Evolutionary conservation across 75 land plant genomes (phyloP), one percentile per base, ranked within the genome.

Genomic region (Pinus taeda): DNA sequence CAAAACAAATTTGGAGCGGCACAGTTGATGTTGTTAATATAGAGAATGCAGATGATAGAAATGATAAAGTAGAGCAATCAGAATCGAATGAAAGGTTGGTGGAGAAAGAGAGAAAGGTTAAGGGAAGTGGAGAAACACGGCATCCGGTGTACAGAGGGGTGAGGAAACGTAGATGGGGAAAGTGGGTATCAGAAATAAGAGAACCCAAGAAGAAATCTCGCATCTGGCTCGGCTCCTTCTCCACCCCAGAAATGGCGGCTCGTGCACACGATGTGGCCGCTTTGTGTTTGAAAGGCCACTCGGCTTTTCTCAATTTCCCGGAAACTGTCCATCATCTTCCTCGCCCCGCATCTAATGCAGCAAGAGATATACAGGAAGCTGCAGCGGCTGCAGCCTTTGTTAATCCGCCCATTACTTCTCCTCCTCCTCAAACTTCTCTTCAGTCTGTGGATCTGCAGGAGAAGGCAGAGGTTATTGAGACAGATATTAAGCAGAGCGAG

Each of bases 141-240:
- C 84, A 83, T 60, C 84, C 84, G 2, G 56, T 76, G 9, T 33
- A 67, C 37, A 67, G 42, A 67, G 42, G 71, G 18, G 71, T 67
- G 71, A 24, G 71, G 17, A 14, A 15, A 15, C 71, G 37, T 18
- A 67, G 71, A 3, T 67, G 85, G 85, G 85, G 85, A 8, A 75
- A 66, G 30, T 83, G 85, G 85, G 85, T 83, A 14, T 73, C 83
- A 15, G 78, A 83, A 26, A 83, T 83, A 22, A 77, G 83, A 33
- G 76, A 71, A 21, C 85, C 85, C 65, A 83, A 71, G 78, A 75
- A 74, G 71, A 70, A 79, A 59, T 24, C 36, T 9, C 78, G 83
- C 57, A 76, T 83, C 6, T 83, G 85, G 85, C 60, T 83, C 6
- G 85, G 85, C 39, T 83, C 83, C 29, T 83, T 81, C 42, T 56